These are phyloP conservation scores for Podospora australis DNA, from an alignment of 495 filamentous ascomycete genomes.

Conservation along the genomic window DNA sequence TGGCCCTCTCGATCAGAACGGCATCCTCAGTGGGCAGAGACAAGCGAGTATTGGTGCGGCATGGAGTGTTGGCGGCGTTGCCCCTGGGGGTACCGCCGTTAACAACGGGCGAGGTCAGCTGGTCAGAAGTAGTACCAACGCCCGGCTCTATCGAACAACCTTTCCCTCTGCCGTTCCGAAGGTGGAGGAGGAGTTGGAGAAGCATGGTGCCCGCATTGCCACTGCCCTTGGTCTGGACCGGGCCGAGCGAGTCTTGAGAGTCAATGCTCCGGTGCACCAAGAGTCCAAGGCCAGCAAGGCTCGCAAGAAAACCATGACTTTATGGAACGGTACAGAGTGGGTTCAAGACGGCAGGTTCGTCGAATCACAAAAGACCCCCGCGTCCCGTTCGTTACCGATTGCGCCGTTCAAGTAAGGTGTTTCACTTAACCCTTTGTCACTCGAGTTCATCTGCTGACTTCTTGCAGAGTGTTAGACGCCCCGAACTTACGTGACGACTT, in stretches of 20 bases:
- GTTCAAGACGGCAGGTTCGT: conserved; percentile 39
- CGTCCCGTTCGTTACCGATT: conserved; percentile 47
- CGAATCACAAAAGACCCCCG: conserved; percentile 15
- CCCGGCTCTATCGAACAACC: conserved; percentile 63
- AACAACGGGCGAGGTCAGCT: conserved; percentile 57
- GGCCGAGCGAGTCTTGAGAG: conserved; percentile 50
- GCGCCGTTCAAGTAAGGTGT: conserved; percentile 68
- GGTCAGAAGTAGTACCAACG: conserved; percentile 64
- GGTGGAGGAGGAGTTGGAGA: conserved; percentile 54
- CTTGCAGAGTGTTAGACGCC: conserved; percentile 70
- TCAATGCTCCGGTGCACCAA: conserved; percentile 16
- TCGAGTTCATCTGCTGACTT: conserved; percentile 9
- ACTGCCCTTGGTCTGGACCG: conserved; percentile 78
- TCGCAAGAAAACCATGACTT: no score
- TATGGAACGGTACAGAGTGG: conserved; percentile 59
- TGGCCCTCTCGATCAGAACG: conserved; percentile 24
- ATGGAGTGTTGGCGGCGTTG: conserved; percentile 75
- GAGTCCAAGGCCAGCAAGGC: conserved; percentile 18
- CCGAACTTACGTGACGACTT: conserved; percentile 87
- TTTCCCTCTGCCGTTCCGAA: conserved; percentile 47
- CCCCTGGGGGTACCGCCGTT: conserved; percentile 46
- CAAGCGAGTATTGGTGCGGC: conserved; percentile 61
- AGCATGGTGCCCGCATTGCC: conserved; percentile 71
- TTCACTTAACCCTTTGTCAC: not conserved
- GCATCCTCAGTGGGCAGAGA: conserved; percentile 16